phyloP scores from a whole-genome alignment of 2,329 filamentous ascomycete genomes.

The Aureobasidium sp. region DNA sequence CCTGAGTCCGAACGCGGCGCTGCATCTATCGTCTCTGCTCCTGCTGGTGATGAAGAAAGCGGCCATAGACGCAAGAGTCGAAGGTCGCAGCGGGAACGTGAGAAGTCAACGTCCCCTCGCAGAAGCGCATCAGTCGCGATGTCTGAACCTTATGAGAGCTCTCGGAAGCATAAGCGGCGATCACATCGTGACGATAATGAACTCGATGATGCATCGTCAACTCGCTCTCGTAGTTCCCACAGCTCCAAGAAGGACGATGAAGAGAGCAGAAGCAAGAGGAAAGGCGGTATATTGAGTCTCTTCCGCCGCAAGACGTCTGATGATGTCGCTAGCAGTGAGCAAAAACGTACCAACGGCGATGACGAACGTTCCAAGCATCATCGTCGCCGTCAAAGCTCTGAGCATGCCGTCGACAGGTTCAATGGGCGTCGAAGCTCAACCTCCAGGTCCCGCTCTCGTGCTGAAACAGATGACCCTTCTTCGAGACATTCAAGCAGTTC shows the following conservation, averaged over 20 bases:
- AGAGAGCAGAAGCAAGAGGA: constrained; percentile 37
- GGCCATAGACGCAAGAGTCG: constrained; percentile 30
- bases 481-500: constrained; percentile 19
- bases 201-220: constrained; percentile 36
- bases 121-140: constrained; percentile 32
- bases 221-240: constrained; percentile 25
- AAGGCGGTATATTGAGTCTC: constrained; percentile 39
- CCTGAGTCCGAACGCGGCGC: constrained; percentile 19
- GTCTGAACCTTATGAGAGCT: constrained; percentile 36
- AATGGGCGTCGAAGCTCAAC: constrained; percentile 19
- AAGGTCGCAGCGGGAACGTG: constrained; percentile 26
- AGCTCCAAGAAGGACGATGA: constrained; percentile 31
- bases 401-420: constrained; percentile 20
- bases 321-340: constrained; percentile 29
- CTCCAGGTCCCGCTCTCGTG: constrained; percentile 18
- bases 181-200: constrained; percentile 34
- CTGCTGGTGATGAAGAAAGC: constrained; percentile 26
- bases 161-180: constrained; percentile 24
- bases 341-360: constrained; percentile 29
- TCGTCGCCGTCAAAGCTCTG: constrained; percentile 30
- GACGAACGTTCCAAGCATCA: constrained; percentile 41
- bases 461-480: constrained; percentile 21
- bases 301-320: constrained; percentile 41
- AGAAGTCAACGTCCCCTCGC: constrained; percentile 25
- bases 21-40: constrained; percentile 25